Base-by-base conservation (phyloP, 352 stramenopile species). In the Globisporangium ultimum region DNA sequence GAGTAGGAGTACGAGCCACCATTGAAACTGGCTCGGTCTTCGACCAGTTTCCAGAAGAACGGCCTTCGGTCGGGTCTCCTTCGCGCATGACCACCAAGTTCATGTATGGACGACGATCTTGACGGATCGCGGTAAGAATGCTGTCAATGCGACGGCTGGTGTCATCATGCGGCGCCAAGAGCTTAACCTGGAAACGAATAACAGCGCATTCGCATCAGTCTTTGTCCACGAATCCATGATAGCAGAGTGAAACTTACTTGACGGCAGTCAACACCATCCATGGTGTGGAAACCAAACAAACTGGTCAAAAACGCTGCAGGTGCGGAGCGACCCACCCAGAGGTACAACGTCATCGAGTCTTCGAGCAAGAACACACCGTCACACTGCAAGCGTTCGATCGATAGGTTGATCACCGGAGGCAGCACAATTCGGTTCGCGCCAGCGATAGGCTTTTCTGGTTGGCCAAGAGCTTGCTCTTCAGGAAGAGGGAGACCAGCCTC, bases 1-100 rank as follows among this genome's bases (percentile, higher is more conserved):
- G 89, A 83, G 78, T 99, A 99, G 56, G 93, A 98, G 71, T 97
- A 98, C 38, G 95, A 98, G 28, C 97, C 97, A 28, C 97, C 97
- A 38, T 86, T 84, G 82, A 99, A 99, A 51, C 90, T 97, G 52
- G 97, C 97, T 56, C 96, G 87, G 78, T 99, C 97, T 81, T 99
- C 97, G 47, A 99, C 91, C 48, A 99, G 84, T 66, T 98, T 96
- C 93, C 93, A 93, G 71, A 95, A 99, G 77, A 98, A 40, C 93
- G 89, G 55, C 85, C 85, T 71, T 99, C 96, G 20, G 83, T 78
- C 34, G 81, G 80, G 72, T 99, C 95, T 43, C 93, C 96, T 67
- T 99, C 96, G 55, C 94, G 86, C 68, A 99, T 92, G 63, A 98
- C 83, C 40, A 93, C 77, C 47, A 98, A 58, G 59, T 88, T 88